phyloP scores from a whole-genome alignment of 805 yeast genomes.

The Candida jianshihensis region DNA sequence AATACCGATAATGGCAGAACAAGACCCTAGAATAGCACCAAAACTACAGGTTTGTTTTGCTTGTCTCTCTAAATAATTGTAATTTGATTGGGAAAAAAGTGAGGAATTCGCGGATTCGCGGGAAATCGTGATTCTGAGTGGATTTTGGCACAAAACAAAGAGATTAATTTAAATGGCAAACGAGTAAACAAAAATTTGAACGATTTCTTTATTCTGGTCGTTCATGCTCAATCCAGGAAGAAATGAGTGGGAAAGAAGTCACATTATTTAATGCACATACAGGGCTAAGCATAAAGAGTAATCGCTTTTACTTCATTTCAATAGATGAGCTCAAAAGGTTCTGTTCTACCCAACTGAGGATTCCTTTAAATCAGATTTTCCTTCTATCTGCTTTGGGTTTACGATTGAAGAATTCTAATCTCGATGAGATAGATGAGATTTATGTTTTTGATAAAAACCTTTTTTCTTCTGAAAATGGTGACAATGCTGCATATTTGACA shows the following conservation, averaged over 20 bases:
- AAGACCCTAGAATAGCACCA: too few species aligned
- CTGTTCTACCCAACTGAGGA: constrained; percentile 33
- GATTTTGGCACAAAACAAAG: not conserved
- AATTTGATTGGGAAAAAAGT: too few species aligned
- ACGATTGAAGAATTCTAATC: constrained; percentile 38
- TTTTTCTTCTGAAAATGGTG: constrained; percentile 31
- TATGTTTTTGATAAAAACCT: constrained; percentile 59
- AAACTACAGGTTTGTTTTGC: too few species aligned
- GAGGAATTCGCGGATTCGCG: too few species aligned
- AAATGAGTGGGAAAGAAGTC: constrained; percentile 8
- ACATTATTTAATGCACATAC: constrained; percentile 34
- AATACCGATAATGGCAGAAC: too few species aligned
- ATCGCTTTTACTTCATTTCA: constrained; percentile 32
- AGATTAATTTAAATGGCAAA: too few species aligned
- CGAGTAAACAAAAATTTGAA: too few species aligned
- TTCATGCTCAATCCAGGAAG: not conserved
- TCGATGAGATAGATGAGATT: constrained; percentile 45
- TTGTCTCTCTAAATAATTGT: too few species aligned
- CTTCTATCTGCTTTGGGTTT: constrained; percentile 61
- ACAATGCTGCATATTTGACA: constrained; percentile 7
- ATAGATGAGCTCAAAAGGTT: constrained; percentile 36
- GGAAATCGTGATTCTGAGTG: too few species aligned
- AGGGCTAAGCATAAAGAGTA: constrained; percentile 31
- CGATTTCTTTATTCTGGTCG: too few species aligned
- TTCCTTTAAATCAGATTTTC: constrained; percentile 36